Base-by-base conservation (phyloP, 192 early-diverging fungal species). In the Coemansia sp. region DNA sequence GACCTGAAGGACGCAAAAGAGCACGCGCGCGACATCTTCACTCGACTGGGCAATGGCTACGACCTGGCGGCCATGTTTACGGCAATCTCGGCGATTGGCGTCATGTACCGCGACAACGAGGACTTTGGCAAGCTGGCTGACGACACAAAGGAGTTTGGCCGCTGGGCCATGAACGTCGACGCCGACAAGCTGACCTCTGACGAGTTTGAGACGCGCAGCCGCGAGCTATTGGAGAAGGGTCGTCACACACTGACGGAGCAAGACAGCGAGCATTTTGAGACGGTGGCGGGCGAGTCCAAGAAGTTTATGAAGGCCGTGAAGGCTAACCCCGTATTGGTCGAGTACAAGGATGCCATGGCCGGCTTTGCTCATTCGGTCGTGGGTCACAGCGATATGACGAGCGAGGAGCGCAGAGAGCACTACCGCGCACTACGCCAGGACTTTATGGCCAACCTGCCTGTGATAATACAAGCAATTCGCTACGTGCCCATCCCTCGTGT, bases 401-500 rank as follows among this genome's bases (percentile, higher is more conserved):
- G 34, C 55, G 74, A 79, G 64, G 76, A 72, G 65, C 71, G 81
- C 18, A 62, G 55, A 44, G 73, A 79, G 49, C 76, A 76, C 64
- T 53, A 58, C 53, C 64, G 69, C 20, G 81, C 76, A 12, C 58
- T 84, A 60, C 73, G 73, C 43, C 66, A 76, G 41, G 81, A 84
- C 33, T 20, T 76, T 20, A 38, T 84, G 68, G 58, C 67, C 50
- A 84, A 79, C 20, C 60, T 84, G 43, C 76, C 81, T 0, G 22
- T 61, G 12, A 55, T 84, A 12, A 68, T 76, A 29, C 77, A 73
- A 65, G 60, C 57, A 0, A 75, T 84, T 46, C 76, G 81, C 65
- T 84, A 84, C 47, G 60, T 79, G 36, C 81, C 81, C 27, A 62
- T 84, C 43, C 81, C 81, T 11, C 81, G 81, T n/a, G 58, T 84